phyloP scores from a whole-genome alignment of 768 basidiomycete species.

The Rhodotorula graminis region DNA sequence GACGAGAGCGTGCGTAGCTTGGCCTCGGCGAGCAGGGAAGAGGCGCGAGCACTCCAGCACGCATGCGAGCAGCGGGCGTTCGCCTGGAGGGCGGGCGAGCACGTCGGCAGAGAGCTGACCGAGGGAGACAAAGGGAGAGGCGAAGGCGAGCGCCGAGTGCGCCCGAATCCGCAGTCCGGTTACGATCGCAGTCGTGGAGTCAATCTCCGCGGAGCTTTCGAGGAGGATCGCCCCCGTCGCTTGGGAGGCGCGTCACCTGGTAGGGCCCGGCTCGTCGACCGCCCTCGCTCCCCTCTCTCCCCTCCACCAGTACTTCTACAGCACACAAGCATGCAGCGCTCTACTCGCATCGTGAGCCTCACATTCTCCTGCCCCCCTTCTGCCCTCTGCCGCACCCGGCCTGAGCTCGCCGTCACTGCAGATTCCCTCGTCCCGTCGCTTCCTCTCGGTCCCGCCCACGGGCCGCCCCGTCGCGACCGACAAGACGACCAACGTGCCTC shows the following conservation, averaged over 20 bases:
- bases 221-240: not conserved
- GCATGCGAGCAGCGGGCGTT: too few species aligned
- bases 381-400: not conserved
- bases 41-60: too few species aligned
- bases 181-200: too few species aligned
- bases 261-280: too few species aligned
- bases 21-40: too few species aligned
- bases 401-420: not conserved
- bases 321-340: not conserved
- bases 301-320: not conserved
- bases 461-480: constrained; percentile 9
- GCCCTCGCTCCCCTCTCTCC: not conserved
- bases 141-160: too few species aligned
- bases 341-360: not conserved
- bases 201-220: too few species aligned
- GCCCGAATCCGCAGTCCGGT: too few species aligned
- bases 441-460: constrained; percentile 9
- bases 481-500: not conserved
- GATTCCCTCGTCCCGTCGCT: constrained; percentile 10
- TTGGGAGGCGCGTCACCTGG: not conserved
- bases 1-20: too few species aligned
- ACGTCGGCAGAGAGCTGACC: too few species aligned
- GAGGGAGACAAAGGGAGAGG: too few species aligned
- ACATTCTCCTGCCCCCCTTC: not conserved
- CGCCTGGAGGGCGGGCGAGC: too few species aligned